Percentiles rank a stretch among this genome's conserved stretches.
phyloP scores from a whole-genome alignment of 1,284 basidiomycete genomes.

The Papiliotrema laurentii region DNA sequence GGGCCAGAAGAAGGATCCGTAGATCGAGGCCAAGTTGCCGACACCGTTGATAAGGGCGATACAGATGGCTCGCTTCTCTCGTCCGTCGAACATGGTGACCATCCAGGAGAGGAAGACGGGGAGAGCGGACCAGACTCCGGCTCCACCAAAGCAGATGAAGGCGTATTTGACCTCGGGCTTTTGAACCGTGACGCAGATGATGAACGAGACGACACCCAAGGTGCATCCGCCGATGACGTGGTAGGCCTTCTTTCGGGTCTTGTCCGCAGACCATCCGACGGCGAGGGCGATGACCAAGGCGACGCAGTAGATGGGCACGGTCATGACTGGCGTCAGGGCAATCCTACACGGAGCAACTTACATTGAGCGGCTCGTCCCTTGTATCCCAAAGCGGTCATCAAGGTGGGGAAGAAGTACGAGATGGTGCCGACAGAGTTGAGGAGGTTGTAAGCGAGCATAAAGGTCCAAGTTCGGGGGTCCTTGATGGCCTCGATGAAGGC shows the following conservation, averaged over 20 bases:
- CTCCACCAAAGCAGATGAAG: slow-evolving; percentile 46
- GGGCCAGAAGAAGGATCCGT: slow-evolving; percentile 48
- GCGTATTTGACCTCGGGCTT: slow-evolving; percentile 39
- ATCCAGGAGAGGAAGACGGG: slow-evolving; percentile 44
- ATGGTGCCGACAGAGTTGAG: slow-evolving; percentile 44
- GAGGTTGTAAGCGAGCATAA: slow-evolving; percentile 38
- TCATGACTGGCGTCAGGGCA: slow-evolving; percentile 35
- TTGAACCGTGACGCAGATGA: slow-evolving; percentile 37
- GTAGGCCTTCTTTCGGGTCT: slow-evolving; percentile 41
- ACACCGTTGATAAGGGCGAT: slow-evolving; percentile 45
- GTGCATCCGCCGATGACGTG: slow-evolving; percentile 31
- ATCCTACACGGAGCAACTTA: slow-evolving; percentile 11
- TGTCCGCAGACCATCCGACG: slow-evolving; percentile 41
- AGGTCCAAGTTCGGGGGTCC: slow-evolving; percentile 40
- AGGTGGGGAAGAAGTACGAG: slow-evolving; percentile 48
- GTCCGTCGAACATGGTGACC: slow-evolving; percentile 44
- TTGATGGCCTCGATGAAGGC: slow-evolving; percentile 35
- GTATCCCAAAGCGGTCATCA: slow-evolving; percentile 43
- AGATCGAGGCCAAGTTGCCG: slow-evolving; percentile 22
- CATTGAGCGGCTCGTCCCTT: slow-evolving; percentile 38
- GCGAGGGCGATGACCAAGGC: slow-evolving; percentile 40
- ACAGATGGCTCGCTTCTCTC: slow-evolving; percentile 44
- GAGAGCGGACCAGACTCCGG: slow-evolving; percentile 43
- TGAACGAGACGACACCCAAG: slow-evolving; percentile 32
- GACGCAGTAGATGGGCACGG: slow-evolving; percentile 49